phyloP scores from a whole-genome alignment of 1,284 basidiomycete genomes.

The Leccinum fuscescens region DNA sequence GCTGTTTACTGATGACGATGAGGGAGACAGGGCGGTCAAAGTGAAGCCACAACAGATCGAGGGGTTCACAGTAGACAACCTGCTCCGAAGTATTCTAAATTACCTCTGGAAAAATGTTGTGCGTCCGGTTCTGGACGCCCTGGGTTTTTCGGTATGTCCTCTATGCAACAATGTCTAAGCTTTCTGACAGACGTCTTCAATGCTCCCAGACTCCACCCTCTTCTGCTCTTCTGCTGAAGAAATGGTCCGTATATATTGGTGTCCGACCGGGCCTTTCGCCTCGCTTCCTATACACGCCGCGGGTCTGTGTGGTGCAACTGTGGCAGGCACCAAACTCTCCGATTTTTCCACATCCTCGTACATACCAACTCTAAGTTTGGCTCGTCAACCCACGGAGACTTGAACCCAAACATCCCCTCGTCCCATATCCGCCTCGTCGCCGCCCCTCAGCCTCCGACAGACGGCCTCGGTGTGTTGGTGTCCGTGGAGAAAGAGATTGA shows the following conservation, averaged over 20 bases:
- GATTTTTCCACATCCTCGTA: background rate
- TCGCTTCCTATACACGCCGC: background rate
- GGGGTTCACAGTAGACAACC: background rate
- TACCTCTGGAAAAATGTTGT: background rate
- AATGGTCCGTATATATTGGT: background rate
- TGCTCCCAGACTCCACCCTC: background rate
- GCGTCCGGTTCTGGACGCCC: background rate
- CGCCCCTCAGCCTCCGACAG: background rate
- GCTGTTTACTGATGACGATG: background rate
- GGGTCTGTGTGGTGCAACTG: background rate
- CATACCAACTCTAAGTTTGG: background rate
- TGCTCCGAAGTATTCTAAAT: background rate
- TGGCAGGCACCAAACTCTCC: background rate
- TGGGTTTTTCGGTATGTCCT: background rate
- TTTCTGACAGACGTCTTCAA: background rate
- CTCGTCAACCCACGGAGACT: background rate
- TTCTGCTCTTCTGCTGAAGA: background rate
- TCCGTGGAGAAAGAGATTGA: background rate
- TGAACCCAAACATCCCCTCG: background rate
- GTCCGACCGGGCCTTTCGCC: background rate
- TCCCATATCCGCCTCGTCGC: background rate
- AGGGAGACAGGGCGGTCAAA: background rate
- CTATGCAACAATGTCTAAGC: background rate
- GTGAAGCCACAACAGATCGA: background rate
- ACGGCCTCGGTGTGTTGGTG: background rate